Evolutionary conservation across 768 basidiomycete genomes (phyloP).

Genomic region (Tricholoma matsutake): DNA sequence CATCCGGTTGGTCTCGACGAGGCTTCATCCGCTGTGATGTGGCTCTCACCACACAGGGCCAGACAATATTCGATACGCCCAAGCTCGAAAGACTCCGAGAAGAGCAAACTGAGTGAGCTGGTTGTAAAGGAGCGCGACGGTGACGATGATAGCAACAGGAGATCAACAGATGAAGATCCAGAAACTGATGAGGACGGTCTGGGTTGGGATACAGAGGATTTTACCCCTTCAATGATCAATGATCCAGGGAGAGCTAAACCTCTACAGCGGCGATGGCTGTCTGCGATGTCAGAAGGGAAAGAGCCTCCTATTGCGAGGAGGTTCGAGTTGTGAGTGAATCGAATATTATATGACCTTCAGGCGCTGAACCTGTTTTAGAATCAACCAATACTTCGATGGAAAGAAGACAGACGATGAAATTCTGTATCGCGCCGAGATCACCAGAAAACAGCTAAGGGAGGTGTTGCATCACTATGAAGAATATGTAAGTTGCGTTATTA

Average conservation of each 20-base stretch:
- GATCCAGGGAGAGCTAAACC: constrained; percentile 83
- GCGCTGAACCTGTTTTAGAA: constrained; percentile 41
- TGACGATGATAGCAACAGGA: constrained; percentile 27
- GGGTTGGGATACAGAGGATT: constrained; percentile 47
- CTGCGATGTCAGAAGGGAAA: constrained; percentile 87
- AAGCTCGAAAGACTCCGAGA: constrained; percentile 41
- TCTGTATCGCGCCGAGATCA: constrained; percentile 82
- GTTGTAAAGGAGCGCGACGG: constrained; percentile 33
- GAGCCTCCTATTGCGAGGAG: constrained; percentile 63
- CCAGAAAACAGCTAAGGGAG: constrained; percentile 78
- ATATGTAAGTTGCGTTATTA: constrained; percentile 53
- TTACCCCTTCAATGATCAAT: constrained; percentile 64
- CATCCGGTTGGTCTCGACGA: constrained; percentile 17
- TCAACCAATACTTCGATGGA: constrained; percentile 93
- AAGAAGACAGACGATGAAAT: constrained; percentile 92
- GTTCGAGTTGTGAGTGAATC: constrained; percentile 68
- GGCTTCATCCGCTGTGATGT: constrained; percentile 40
- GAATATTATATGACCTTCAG: not conserved
- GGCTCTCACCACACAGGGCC: constrained; percentile 53
- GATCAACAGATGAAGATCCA: constrained; percentile 42
- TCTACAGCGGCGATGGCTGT: constrained; percentile 77
- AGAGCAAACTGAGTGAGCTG: constrained; percentile 38
- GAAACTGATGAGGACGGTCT: constrained; percentile 39
- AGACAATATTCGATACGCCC: constrained; percentile 44
- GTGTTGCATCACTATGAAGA: constrained; percentile 85